Percentiles rank a stretch among this genome's conserved stretches.
Conservation (phyloP, 257 asterid species). For the Ocimum tenuiflorum region DNA sequence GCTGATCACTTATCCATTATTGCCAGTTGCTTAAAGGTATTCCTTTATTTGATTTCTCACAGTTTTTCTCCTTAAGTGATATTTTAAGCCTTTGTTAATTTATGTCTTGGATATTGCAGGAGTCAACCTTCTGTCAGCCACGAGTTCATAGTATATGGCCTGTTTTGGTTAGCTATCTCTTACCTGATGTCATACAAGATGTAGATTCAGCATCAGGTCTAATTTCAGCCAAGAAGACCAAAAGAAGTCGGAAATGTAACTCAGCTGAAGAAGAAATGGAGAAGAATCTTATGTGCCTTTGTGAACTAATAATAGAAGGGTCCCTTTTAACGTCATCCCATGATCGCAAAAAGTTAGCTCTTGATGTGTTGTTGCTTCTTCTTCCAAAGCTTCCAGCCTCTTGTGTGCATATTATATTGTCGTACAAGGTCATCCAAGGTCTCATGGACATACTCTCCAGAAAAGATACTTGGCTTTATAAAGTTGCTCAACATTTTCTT, state of each 20-base stretch:
- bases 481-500: conserved; percentile 73
- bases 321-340: conserved; percentile 84
- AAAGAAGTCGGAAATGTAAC: conserved; percentile 54
- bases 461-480: conserved; percentile 80
- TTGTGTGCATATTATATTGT: conserved; percentile 43
- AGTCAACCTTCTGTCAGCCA: conserved; percentile 90
- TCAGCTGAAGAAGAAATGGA: conserved; percentile 62
- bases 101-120: conserved; percentile 44
- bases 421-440: conserved; percentile 81
- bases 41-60: conserved; percentile 10
- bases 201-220: conserved; percentile 41
- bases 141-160: conserved; percentile 85
- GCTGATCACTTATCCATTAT: conserved; percentile 49
- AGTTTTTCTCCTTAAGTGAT: neutral
- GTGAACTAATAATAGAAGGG: conserved; percentile 74
- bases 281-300: conserved; percentile 53
- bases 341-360: conserved; percentile 82
- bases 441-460: conserved; percentile 77
- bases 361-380: conserved; percentile 64
- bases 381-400: conserved; percentile 71
- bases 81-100: conserved; percentile 16
- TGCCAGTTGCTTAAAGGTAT: conserved; percentile 80
- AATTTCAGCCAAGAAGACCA: conserved; percentile 61
- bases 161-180: conserved; percentile 53
- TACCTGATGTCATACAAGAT: conserved; percentile 66